A percentile compares a stretch with the other conserved stretches of the same genome.
These are phyloP conservation scores for Paraconiothyrium brasiliense DNA, from an alignment of 2,329 filamentous ascomycete species.

Conservation along the genomic window DNA sequence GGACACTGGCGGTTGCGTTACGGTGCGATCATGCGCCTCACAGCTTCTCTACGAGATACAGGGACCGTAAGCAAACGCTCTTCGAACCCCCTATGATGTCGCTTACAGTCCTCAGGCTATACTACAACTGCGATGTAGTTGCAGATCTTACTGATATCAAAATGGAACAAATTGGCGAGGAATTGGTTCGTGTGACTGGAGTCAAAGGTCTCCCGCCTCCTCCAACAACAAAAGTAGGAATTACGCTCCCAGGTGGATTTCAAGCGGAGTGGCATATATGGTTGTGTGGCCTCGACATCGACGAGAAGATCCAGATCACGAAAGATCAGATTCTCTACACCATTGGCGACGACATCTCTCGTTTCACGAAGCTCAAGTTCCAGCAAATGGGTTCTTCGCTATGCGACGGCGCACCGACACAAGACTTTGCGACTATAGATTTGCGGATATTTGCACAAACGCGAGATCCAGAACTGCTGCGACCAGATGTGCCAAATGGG, in stretches of 20 bases:
- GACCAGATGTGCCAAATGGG: conserved; percentile 33
- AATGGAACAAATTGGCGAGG: conserved; percentile 54
- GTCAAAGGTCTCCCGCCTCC: conserved; percentile 42
- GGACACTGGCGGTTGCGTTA: conserved; percentile 46
- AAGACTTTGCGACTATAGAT: conserved; percentile 50
- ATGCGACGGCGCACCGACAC: conserved; percentile 28
- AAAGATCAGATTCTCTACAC: conserved; percentile 35
- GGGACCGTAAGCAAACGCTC: conserved; percentile 21
- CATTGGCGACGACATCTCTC: conserved; percentile 34
- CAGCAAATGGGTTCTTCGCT: conserved; percentile 40
- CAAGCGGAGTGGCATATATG: conserved; percentile 37
- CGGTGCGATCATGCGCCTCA: conserved; percentile 27
- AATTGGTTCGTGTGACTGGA: conserved; percentile 53
- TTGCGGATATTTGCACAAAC: conserved; percentile 43
- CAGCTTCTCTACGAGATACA: conserved; percentile 59
- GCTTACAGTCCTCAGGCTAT: conserved; percentile 24
- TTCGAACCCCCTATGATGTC: conserved; percentile 10
- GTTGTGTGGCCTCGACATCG: conserved; percentile 40
- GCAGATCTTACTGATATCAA: conserved; percentile 35
- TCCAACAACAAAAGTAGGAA: conserved; percentile 9
- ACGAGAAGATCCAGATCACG: conserved; percentile 35
- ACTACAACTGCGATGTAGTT: conserved; percentile 60
- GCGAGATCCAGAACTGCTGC: conserved; percentile 31
- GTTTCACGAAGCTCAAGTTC: conserved; percentile 38
- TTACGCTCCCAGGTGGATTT: conserved; percentile 38